phyloP scores from a whole-genome alignment of 306 rosid genomes.

The Sphenostylis stenocarpa region DNA sequence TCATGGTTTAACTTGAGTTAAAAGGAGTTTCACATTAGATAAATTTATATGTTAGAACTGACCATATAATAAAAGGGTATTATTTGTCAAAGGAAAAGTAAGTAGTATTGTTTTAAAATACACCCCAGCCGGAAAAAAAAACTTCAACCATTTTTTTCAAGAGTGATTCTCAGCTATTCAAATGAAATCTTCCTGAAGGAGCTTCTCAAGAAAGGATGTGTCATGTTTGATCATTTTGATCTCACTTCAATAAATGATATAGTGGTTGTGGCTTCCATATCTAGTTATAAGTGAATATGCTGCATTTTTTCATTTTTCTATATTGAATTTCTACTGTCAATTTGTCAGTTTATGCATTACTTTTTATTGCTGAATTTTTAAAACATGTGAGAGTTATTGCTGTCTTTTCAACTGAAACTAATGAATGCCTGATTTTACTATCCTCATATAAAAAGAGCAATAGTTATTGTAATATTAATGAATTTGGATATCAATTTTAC shows the following conservation, averaged over 20 bases:
- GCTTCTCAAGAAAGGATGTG: neutral
- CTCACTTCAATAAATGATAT: neutral
- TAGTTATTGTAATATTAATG: constrained; percentile 15
- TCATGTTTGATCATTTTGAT: constrained; percentile 3
- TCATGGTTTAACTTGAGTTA: neutral
- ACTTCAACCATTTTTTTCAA: neutral
- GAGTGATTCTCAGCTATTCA: neutral
- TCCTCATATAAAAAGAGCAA: neutral
- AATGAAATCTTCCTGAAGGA: neutral
- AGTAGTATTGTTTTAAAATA: neutral
- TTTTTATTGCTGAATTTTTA: neutral
- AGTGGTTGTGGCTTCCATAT: constrained; percentile 15
- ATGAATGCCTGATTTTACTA: constrained; percentile 20
- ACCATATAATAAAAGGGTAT: neutral
- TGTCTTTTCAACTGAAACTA: constrained; percentile 16
- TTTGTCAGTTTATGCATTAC: constrained; percentile 18
- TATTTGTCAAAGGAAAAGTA: constrained; percentile 1
- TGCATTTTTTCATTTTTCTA: neutral
- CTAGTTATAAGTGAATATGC: neutral
- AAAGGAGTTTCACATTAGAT: neutral
- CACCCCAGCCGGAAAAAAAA: neutral
- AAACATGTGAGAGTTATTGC: constrained; percentile 7
- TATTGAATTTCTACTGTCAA: constrained; percentile 17
- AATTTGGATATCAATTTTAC: constrained; percentile 40
- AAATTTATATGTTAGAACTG: neutral